Evolutionary conservation across 2,329 filamentous ascomycete species (phyloP).

Genomic region (Penicillium olsonii): DNA sequence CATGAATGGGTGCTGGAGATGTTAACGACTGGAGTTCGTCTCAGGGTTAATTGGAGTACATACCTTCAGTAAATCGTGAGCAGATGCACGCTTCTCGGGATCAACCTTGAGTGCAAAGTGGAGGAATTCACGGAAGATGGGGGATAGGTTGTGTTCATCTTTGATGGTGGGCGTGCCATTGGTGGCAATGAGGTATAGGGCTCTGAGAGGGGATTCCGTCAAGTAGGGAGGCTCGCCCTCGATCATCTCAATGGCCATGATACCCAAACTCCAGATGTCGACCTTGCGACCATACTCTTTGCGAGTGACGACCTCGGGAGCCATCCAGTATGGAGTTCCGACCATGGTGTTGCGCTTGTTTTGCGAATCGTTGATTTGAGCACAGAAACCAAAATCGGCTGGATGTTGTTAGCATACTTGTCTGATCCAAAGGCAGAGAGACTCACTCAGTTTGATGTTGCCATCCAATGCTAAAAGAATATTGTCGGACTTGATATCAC

Average conservation of each 20-base stretch:
- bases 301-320: constrained; percentile 92
- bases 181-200: constrained; percentile 93
- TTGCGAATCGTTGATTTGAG: constrained; percentile 94
- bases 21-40: constrained; percentile 16
- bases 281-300: constrained; percentile 99
- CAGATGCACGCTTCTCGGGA: constrained; percentile 92
- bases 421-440: not conserved
- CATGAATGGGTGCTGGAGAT: constrained; percentile 74
- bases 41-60: not conserved
- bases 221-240: constrained; percentile 97
- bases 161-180: constrained; percentile 96
- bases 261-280: constrained; percentile 97
- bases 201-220: constrained; percentile 89
- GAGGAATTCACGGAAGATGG: constrained; percentile 86
- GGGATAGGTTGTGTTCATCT: constrained; percentile 79
- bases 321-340: constrained; percentile 99
- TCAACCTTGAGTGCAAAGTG: constrained; percentile 94
- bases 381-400: constrained; percentile 99
- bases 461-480: constrained; percentile 91
- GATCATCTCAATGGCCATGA: constrained; percentile 99
- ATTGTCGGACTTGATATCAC: constrained; percentile 99
- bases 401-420: constrained; percentile 24
- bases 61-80: constrained; percentile 90
- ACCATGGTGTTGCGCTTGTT: constrained; percentile 99
- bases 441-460: constrained; percentile 93